A percentile compares a stretch with the other conserved stretches of the same genome.
These are phyloP conservation scores for Schizothecium vesticola DNA, from an alignment of 495 filamentous ascomycete species.

Conservation along the genomic window DNA sequence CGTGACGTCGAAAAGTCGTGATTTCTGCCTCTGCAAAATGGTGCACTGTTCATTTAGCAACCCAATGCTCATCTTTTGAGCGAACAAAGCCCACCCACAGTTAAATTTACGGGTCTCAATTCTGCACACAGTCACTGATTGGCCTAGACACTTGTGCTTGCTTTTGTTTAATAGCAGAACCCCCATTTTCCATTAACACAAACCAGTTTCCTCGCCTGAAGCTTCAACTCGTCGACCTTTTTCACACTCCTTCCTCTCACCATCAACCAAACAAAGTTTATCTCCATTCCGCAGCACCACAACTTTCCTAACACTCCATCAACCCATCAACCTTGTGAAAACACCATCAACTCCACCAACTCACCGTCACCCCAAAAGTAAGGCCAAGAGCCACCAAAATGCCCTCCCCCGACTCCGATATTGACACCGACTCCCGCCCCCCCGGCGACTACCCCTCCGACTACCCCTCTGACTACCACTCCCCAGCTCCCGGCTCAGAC, in stretches of 20 bases:
- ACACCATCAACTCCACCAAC: neutral
- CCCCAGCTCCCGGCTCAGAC: neutral
- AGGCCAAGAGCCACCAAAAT: neutral
- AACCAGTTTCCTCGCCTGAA: neutral
- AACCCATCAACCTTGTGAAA: neutral
- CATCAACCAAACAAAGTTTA: neutral
- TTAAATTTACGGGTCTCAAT: neutral
- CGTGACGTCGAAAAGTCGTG: neutral
- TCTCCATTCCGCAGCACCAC: neutral
- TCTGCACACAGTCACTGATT: neutral
- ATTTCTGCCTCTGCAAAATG: neutral
- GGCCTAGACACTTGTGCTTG: neutral
- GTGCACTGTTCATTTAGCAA: neutral
- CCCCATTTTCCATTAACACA: neutral
- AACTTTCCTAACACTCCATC: neutral
- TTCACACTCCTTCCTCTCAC: neutral
- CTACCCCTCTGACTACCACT: neutral
- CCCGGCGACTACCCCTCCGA: neutral
- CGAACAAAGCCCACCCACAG: neutral
- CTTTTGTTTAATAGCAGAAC: neutral
- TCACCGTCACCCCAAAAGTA: neutral
- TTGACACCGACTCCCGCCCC: neutral
- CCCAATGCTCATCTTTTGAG: neutral
- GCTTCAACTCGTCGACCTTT: neutral
- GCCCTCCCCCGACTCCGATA: neutral